phyloP scores from a whole-genome alignment of 2,329 filamentous ascomycete genomes.

The Trichoderma semiorbis region DNA sequence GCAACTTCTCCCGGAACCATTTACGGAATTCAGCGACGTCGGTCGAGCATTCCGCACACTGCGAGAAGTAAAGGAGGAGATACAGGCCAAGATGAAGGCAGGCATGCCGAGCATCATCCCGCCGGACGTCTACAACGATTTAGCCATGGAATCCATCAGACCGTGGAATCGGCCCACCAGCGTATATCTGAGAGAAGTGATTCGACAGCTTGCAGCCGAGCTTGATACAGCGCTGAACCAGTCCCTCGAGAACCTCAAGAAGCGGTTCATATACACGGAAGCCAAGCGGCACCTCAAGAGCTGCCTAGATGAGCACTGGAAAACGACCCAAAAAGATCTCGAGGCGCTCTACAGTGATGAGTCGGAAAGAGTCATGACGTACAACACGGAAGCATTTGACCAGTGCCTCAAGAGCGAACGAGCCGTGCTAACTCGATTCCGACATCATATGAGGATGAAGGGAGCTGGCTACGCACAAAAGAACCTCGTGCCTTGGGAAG shows the following conservation, averaged over 20 bases:
- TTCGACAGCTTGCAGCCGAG: conserved; percentile 44
- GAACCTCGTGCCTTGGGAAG: conserved; percentile 39
- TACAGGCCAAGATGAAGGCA: conserved; percentile 51
- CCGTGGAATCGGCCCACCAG: conserved; percentile 56
- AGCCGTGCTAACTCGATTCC: conserved; percentile 42
- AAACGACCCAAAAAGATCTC: conserved; percentile 37
- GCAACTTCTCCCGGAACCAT: conserved; percentile 33
- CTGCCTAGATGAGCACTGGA: conserved; percentile 42
- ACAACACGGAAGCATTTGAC: conserved; percentile 48
- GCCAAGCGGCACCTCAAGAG: conserved; percentile 40
- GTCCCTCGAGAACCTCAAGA: conserved; percentile 46
- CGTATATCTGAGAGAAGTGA: conserved; percentile 46
- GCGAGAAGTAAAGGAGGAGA: conserved; percentile 51
- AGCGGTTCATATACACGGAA: conserved; percentile 49
- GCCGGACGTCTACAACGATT: conserved; percentile 55
- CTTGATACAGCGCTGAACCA: conserved; percentile 45
- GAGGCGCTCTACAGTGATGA: conserved; percentile 51
- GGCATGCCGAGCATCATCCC: conserved; percentile 59
- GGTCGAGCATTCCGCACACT: conserved; percentile 45
- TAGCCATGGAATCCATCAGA: conserved; percentile 54
- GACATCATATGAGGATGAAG: conserved; percentile 49
- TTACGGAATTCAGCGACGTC: conserved; percentile 37
- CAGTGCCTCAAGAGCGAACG: conserved; percentile 46
- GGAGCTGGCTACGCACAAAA: conserved; percentile 32
- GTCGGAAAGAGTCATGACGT: conserved; percentile 53